Evolutionary conservation across 495 filamentous ascomycete species (phyloP).

Genomic region (Aspergillus nidulans): DNA sequence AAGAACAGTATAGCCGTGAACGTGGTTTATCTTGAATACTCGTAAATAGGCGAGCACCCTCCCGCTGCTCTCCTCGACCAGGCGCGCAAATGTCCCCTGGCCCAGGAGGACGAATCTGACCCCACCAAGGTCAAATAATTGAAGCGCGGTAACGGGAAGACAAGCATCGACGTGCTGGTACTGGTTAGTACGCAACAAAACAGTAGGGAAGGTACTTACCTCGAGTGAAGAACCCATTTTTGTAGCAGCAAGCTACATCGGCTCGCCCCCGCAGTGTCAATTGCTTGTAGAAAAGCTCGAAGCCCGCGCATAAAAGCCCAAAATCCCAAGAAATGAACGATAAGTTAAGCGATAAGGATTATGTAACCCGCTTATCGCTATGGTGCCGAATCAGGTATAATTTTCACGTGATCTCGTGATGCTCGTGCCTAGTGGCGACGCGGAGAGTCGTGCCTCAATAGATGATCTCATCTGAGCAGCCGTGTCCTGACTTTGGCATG

Average conservation of each 20-base stretch:
- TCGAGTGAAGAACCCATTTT: slow-evolving; percentile 35
- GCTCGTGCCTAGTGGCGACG: slow-evolving; percentile 16
- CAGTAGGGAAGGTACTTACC: slow-evolving; percentile 22
- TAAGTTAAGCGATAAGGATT: slow-evolving; percentile 14
- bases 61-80: slow-evolving; percentile 37
- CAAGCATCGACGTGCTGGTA: slow-evolving; percentile 42
- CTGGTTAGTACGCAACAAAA: slow-evolving; percentile 16
- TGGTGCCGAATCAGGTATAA: slow-evolving; percentile 18
- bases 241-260: slow-evolving; percentile 15
- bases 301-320: slow-evolving; percentile 15
- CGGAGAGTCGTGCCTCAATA: neutral
- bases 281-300: slow-evolving; percentile 12
- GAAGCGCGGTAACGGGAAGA: slow-evolving; percentile 42
- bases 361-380: slow-evolving; percentile 16
- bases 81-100: slow-evolving; percentile 36
- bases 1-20: slow-evolving; percentile 38
- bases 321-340: slow-evolving; percentile 15
- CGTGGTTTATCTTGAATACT: slow-evolving; percentile 38
- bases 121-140: slow-evolving; percentile 25
- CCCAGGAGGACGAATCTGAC: slow-evolving; percentile 32
- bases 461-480: neutral
- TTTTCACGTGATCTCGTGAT: slow-evolving; percentile 22
- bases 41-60: slow-evolving; percentile 25
- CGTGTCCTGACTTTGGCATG: neutral
- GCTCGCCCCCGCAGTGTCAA: slow-evolving; percentile 7